Evolutionary conservation across 2,329 filamentous ascomycete species (phyloP), one percentile per base, ranked within the genome.

Genomic region (Aureobasidium namibiae): DNA sequence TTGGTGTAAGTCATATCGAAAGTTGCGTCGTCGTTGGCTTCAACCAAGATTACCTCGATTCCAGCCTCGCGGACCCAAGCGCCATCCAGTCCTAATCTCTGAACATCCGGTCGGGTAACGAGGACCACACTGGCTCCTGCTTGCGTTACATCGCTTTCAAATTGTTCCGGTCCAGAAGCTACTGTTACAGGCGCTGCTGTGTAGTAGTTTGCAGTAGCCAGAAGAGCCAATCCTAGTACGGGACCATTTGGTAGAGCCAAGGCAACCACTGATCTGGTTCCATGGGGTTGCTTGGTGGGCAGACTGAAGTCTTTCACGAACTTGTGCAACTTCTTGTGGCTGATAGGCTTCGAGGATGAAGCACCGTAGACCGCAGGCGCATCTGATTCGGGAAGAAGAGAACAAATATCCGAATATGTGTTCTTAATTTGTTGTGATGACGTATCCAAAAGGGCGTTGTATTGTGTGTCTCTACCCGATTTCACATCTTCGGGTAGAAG

Each of bases 241-340:
- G 78, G 78, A 3, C 80, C 80, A 63, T 82, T 83, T 1, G 79
- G 79, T 5, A 83, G 65, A 2, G 79, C 76, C 46, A 82, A 75
- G 29, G 76, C 79, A 10, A 81, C 73, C 13, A 78, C 70, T 2
- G 77, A 76, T 62, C 78, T 78, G 23, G 38, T 56, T 21, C 61
- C 57, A 23, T 52, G 60, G 0, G 60, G 38, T 13, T 57, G 39
- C n/a, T 46, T 56, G 45, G 67, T 33, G 1, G 68, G 67, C 16
- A 70, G 59, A 34, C 59, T 57, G 59, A 72, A 72, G 26, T 63
- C 58, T 14, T 59, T 52, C n/a, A 71, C 62, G 29, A 64, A 65
- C 13, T 53, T 54, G 14, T 66, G 61, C 33, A 72, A 64, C 14
- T 62, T 59, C 41, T 62, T 58, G 61, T 71, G 69, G 21, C 54